Evolutionary conservation across 352 stramenopile genomes (phyloP).

Genomic region (Phytopythium ostracodes): DNA sequence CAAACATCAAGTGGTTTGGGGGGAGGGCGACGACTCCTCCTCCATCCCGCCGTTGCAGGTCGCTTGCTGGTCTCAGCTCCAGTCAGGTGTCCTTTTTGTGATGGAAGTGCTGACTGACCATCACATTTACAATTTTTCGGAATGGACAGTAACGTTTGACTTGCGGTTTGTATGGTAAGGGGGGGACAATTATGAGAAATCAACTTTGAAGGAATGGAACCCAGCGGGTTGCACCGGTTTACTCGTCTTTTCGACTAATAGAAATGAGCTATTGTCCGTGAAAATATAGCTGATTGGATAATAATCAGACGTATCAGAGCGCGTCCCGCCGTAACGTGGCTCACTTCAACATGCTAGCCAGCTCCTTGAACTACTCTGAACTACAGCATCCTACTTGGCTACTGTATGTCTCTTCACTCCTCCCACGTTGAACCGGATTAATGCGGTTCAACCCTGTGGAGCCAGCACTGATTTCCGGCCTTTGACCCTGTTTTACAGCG

Average conservation of each 20-base stretch:
- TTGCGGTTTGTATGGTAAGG: not conserved
- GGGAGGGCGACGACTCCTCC: not conserved
- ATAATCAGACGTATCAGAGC: slow-evolving; percentile 2
- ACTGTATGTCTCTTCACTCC: not conserved
- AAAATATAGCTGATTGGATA: too few species aligned
- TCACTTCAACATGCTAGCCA: not conserved
- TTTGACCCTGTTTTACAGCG: not conserved
- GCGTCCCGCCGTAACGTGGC: not conserved
- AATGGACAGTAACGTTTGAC: not conserved
- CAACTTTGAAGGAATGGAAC: slow-evolving; percentile 5
- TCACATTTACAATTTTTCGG: not conserved
- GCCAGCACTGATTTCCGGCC: not conserved
- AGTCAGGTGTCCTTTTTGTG: not conserved
- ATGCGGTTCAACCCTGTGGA: not conserved
- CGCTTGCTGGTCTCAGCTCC: not conserved
- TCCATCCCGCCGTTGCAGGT: slow-evolving; percentile 3
- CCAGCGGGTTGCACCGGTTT: not conserved
- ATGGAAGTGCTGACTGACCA: slow-evolving; percentile 2
- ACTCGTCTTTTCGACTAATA: slow-evolving; percentile 5
- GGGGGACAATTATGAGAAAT: slow-evolving; percentile 13
- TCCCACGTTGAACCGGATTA: not conserved
- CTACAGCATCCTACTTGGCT: not conserved
- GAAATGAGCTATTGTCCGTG: too few species aligned
- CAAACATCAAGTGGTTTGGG: not conserved
- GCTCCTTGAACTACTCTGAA: not conserved